These are phyloP conservation scores for Globisporangium echinulatum DNA, from an alignment of 352 stramenopile species.

Conservation along the genomic window DNA sequence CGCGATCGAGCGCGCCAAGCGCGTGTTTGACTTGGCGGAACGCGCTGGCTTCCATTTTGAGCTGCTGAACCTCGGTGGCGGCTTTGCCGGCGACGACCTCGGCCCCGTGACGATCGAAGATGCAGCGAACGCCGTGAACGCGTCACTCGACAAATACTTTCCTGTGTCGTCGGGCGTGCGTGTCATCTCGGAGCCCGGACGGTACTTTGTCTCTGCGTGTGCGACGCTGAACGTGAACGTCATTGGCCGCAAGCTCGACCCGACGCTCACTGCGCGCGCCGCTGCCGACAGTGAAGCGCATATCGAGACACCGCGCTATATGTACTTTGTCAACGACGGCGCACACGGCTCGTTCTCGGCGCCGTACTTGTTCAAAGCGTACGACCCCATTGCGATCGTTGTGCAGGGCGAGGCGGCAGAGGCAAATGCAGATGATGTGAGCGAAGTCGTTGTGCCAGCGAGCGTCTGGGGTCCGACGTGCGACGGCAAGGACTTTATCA, in stretches of 20 bases:
- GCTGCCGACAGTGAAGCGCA: constrained; percentile 9
- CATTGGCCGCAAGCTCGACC: constrained; percentile 43
- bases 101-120: constrained; percentile 38
- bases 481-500: constrained; percentile 45
- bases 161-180: constrained; percentile 31
- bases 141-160: constrained; percentile 39
- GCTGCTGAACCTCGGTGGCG: constrained; percentile 85
- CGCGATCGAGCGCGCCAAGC: constrained; percentile 56
- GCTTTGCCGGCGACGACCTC: constrained; percentile 61
- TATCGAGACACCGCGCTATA: constrained; percentile 28
- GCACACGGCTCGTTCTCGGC: constrained; percentile 40
- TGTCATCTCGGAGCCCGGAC: constrained; percentile 87
- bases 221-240: constrained; percentile 75
- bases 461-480: constrained; percentile 47
- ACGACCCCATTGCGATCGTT: constrained; percentile 13
- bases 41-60: constrained; percentile 49
- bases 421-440: not conserved
- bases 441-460: constrained; percentile 13
- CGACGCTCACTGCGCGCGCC: constrained; percentile 16
- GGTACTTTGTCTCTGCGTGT: constrained; percentile 77
- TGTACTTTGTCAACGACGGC: constrained; percentile 54
- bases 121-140: constrained; percentile 32
- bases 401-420: constrained; percentile 5
- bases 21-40: constrained; percentile 62
- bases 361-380: constrained; percentile 30